Evolutionary conservation across 2,329 filamentous ascomycete genomes (phyloP), one percentile per base, ranked within the genome.

Genomic region (Leptographium flavum): DNA sequence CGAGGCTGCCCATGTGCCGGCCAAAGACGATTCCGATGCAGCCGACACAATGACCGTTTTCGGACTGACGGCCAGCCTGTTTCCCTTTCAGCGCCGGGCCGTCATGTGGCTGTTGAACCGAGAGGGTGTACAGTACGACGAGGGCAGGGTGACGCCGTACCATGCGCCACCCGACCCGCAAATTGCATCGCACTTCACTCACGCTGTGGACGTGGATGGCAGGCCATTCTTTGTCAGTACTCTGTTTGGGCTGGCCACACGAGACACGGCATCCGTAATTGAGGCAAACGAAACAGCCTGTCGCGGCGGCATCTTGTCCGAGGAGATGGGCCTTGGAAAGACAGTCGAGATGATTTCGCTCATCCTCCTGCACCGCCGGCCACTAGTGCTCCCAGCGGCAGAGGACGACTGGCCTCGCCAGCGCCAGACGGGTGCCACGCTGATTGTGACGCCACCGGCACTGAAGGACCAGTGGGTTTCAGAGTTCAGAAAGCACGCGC

Each of bases 311-410:
- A 79, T 87, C 40, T 63, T 90, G 5, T 78, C 82, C 0, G 84
- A 90, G 56, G 84, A 90, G 59, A 90, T 90, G 84, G 84, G 84
- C 0, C 65, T 90, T 1, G 84, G 84, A 2, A 90, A 90, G 59
- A 90, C 84, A 0, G 67, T 88, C 3, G 85, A 90, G 61, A 68
- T 85, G 2, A 75, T 87, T 38, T 72, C 79, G 4, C 65, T 90
- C 11, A 74, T 87, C n/a, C 65, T 76, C 8, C 64, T 82, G 22
- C 76, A 90, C 56, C 65, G 59, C 33, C 70, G 73, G 27, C 57
- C 54, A 15, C 42, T 46, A 22, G 25, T n/a, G 8, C 6, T 17
- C 8, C 8, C 14, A 15, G 9, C 3, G 32, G 67, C 2, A 67
- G 68, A 13, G 61, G 58, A 36, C 61, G 65, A 48, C 78, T 78